Evolutionary conservation across 2,329 filamentous ascomycete genomes (phyloP).

Genomic region (Cladosporium velox): DNA sequence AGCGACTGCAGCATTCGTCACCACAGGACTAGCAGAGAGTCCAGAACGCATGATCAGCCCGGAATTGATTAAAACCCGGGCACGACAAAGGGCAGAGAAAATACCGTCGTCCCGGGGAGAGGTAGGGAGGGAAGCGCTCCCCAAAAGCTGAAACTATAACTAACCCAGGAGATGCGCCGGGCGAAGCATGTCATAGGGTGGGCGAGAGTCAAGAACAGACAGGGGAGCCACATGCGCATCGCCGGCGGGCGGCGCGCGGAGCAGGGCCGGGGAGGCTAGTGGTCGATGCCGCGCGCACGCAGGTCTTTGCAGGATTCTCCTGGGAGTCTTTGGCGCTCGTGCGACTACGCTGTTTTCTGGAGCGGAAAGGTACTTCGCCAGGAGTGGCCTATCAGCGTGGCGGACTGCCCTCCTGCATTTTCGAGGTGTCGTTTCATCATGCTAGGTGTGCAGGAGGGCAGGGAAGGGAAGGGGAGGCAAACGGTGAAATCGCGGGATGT

Average conservation of each 20-base stretch:
- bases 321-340: neutral
- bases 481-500: neutral
- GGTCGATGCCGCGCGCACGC: conserved; percentile 10
- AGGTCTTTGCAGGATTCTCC: conserved; percentile 21
- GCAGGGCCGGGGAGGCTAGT: conserved; percentile 13
- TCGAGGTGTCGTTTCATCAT: neutral
- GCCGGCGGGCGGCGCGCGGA: neutral
- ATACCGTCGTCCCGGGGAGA: conserved; percentile 9
- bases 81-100: neutral
- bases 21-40: neutral
- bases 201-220: neutral
- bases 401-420: neutral
- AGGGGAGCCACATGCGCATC: conserved; percentile 13
- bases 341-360: neutral
- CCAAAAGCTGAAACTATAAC: neutral
- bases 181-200: neutral
- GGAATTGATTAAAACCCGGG: neutral
- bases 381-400: neutral
- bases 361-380: neutral
- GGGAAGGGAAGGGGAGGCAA: neutral
- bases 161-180: neutral
- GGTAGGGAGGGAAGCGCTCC: neutral
- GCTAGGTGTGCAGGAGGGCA: neutral
- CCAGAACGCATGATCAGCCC: neutral
- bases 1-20: neutral